Base-by-base conservation (phyloP, 2,329 filamentous ascomycete genomes). In the Phialophora verrucosa region DNA sequence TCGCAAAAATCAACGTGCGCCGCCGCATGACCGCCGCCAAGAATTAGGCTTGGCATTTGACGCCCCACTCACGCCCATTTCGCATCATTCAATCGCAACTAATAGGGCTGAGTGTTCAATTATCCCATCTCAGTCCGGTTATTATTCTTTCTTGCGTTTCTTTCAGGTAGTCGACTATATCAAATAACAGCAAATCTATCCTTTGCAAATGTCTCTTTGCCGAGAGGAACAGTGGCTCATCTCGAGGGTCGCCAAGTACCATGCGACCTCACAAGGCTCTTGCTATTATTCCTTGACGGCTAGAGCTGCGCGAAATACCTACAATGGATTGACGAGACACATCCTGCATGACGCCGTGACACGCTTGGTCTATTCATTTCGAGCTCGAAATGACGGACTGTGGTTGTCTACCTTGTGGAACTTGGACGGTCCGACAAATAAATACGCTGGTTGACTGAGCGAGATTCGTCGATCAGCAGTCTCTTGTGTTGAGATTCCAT, bases 1-100 rank as follows among this genome's bases (percentile, higher is more conserved):
- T 55, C 53, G 27, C 14, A 27, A 59, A 64, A 64, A 64, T 64
- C 55, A 29, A n/a, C 38, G 38, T 44, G 38, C 38, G 38, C 14
- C 38, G 38, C 14, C 38, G 38, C 38, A 44, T 44, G 38, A 20
- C 38, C 6, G 14, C 38, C 38, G 38, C 38, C 38, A 44, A 44
- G 38, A 44, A 8, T 44, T 44, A 5, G 38, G 17, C 38, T 44
- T 44, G 38, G 38, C 38, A 44, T 44, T n/a, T 17, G 6, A n/a
- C 5, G 7, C 38, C 38, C 38, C 38, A 44, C 38, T 12, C 32
- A 35, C 32, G 32, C 32, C 10, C 11, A 12, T 35, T 35, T 7
- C 10, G 12, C 11, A 35, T 35, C 11, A 12, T 35, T 11, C 32
- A 11, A 11, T 44, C 17, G 38, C 17, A 8, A 8, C 14, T 44